Conservation (phyloP, 306 rosid species). For the Medicago ruthenica region DNA sequence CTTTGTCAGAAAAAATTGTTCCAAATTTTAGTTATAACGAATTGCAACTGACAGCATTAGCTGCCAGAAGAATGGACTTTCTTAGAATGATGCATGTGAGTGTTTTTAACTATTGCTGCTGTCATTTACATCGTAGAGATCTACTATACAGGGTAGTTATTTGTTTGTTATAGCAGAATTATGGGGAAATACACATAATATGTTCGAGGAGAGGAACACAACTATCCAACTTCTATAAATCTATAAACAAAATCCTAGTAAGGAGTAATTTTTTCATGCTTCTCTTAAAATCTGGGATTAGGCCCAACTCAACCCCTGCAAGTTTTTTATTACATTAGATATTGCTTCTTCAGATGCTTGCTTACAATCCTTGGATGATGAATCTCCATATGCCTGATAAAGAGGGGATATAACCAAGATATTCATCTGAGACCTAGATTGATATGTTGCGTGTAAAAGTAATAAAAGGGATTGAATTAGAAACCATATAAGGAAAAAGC, state of each 20-base stretch:
- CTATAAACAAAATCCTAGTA: background rate
- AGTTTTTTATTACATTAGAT: no score
- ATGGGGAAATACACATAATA: background rate
- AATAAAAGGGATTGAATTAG: constrained; percentile 39
- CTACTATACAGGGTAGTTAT: background rate
- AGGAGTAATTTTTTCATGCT: background rate
- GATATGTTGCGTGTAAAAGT: constrained; percentile 7
- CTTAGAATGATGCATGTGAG: constrained; percentile 7
- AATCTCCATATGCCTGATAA: constrained; percentile 82
- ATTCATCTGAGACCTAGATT: no score
- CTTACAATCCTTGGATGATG: constrained; percentile 90
- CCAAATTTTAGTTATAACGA: background rate
- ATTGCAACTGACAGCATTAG: background rate
- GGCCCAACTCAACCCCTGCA: background rate
- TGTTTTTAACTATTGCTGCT: constrained; percentile 14
- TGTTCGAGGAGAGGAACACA: background rate
- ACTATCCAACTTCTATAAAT: constrained; percentile 20
- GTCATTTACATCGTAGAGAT: constrained; percentile 3
- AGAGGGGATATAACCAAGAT: no score
- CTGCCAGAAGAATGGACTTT: constrained; percentile 14
- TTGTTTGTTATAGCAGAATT: constrained; percentile 13
- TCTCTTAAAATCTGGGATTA: background rate
- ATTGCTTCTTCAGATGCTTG: constrained; percentile 90
- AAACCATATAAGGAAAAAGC: constrained; percentile 31
- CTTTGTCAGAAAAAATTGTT: constrained; percentile 24